phyloP scores from a whole-genome alignment of 139 green algal species.

The Raphidocelis subcapitata region DNA sequence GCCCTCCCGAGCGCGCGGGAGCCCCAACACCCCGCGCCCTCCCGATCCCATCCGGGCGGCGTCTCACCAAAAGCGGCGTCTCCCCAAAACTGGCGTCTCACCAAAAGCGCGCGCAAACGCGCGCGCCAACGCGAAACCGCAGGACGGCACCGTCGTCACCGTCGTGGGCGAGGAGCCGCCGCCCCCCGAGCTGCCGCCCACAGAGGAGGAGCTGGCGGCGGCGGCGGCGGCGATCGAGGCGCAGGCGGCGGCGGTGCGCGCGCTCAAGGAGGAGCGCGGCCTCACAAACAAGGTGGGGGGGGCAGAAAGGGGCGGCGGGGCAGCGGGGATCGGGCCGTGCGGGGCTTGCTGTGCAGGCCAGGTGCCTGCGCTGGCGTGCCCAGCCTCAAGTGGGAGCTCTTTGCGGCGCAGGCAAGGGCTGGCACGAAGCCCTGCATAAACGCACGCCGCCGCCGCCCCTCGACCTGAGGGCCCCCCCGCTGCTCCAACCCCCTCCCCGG shows the following conservation, averaged over 20 bases:
- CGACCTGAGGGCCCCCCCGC: background rate
- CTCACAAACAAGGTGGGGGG: conserved; percentile 36
- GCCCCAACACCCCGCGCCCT: no score
- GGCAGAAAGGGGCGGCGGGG: background rate
- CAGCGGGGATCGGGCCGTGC: background rate
- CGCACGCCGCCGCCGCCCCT: background rate
- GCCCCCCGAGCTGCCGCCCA: conserved; percentile 23
- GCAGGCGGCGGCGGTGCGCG: conserved; percentile 34
- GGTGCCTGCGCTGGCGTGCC: background rate
- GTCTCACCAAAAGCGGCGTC: no score
- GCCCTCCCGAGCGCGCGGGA: no score
- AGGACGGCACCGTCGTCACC: conserved; percentile 28
- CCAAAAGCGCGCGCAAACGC: no score
- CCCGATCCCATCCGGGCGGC: no score
- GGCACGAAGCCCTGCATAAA: background rate
- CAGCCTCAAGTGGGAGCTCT: background rate
- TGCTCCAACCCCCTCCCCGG: background rate
- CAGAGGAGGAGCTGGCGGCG: conserved; percentile 32
- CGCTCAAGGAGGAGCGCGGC: conserved; percentile 43
- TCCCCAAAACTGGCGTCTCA: no score
- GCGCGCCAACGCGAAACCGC: background rate
- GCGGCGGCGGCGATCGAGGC: conserved; percentile 38
- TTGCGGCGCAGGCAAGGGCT: background rate
- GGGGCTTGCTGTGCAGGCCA: background rate
- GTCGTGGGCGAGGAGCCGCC: conserved; percentile 7